Percentiles rank a stretch among this genome's conserved stretches.
Conservation (phyloP, 352 stramenopile species). For the Pythium aphanidermatum region DNA sequence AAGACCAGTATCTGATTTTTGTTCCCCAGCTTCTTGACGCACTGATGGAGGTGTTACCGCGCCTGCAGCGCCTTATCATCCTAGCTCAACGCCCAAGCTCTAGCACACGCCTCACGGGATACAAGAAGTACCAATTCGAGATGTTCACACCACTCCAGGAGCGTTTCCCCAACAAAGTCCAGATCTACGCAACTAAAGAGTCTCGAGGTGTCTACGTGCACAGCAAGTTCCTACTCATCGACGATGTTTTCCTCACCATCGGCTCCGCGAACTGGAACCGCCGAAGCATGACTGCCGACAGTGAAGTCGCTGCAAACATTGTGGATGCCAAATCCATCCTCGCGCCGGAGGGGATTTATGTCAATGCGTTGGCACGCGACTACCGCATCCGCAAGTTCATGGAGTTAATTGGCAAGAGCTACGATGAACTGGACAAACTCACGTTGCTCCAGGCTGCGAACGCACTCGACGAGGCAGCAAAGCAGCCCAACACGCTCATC, state of each 20-base stretch:
- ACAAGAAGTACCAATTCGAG: conserved; percentile 54
- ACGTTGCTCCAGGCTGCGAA: conserved; percentile 35
- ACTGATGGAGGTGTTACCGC: conserved; percentile 35
- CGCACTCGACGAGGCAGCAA: conserved; percentile 13
- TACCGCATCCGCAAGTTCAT: conserved; percentile 56
- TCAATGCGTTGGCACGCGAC: conserved; percentile 33
- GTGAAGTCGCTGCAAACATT: conserved; percentile 47
- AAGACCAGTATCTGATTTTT: conserved; percentile 60
- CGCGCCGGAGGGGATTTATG: conserved; percentile 27
- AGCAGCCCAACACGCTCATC: conserved; percentile 1
- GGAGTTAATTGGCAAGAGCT: conserved; percentile 36
- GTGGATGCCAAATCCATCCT: conserved; percentile 32
- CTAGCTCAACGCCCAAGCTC: conserved; percentile 26
- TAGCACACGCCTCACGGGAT: conserved; percentile 19
- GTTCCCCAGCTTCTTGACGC: conserved; percentile 38
- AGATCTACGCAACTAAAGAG: conserved; percentile 40
- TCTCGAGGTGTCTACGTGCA: conserved; percentile 39
- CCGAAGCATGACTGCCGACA: conserved; percentile 59
- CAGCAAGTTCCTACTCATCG: conserved; percentile 48
- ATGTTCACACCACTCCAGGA: conserved; percentile 37
- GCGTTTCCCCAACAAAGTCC: conserved; percentile 41
- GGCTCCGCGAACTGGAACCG: conserved; percentile 66
- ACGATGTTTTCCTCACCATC: conserved; percentile 59
- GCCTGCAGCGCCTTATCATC: conserved; percentile 42
- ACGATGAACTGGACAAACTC: conserved; percentile 32